These are phyloP conservation scores for Eucalyptus curtisii DNA, from an alignment of 345 rosid species.

Conservation along the genomic window DNA sequence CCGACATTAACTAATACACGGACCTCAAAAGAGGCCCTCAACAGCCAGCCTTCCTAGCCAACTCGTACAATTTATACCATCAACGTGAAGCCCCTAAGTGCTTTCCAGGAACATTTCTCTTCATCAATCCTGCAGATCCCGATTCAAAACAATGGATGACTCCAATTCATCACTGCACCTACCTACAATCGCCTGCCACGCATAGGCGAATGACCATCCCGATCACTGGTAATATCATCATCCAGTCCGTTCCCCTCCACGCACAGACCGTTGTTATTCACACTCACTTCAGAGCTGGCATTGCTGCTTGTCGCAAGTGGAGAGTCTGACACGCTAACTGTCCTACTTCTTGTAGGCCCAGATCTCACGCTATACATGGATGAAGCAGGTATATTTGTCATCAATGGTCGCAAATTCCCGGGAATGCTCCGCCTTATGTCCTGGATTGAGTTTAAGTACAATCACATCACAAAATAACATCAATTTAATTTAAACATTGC, in stretches of 20 bases:
- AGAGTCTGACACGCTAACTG: slow-evolving; percentile 70
- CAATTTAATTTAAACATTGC: not conserved
- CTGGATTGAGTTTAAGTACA: slow-evolving; percentile 8
- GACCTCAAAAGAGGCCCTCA: not conserved
- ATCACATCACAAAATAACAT: not conserved
- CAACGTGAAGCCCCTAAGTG: not conserved
- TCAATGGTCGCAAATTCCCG: slow-evolving; percentile 73
- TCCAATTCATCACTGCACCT: not conserved
- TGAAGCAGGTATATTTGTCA: slow-evolving; percentile 96
- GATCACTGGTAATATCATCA: slow-evolving; percentile 52
- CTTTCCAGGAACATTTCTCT: not conserved
- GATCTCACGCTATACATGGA: slow-evolving; percentile 96
- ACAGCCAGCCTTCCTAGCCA: not conserved
- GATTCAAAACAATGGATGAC: not conserved
- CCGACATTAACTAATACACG: not conserved
- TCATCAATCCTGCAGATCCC: not conserved
- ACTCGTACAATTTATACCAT: not conserved
- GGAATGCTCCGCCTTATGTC: slow-evolving; percentile 91
- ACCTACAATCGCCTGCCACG: slow-evolving; percentile 44
- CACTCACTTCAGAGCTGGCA: slow-evolving; percentile 93
- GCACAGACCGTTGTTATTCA: slow-evolving; percentile 55
- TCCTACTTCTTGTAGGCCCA: slow-evolving; percentile 57
- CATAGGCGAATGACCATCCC: slow-evolving; percentile 60
- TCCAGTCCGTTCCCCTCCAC: slow-evolving; percentile 50
- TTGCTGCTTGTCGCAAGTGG: slow-evolving; percentile 97